A percentile compares a stretch with the other conserved stretches of the same genome.
Conservation (phyloP, 2,329 filamentous ascomycete species). For the Colletotrichum falcatum region DNA sequence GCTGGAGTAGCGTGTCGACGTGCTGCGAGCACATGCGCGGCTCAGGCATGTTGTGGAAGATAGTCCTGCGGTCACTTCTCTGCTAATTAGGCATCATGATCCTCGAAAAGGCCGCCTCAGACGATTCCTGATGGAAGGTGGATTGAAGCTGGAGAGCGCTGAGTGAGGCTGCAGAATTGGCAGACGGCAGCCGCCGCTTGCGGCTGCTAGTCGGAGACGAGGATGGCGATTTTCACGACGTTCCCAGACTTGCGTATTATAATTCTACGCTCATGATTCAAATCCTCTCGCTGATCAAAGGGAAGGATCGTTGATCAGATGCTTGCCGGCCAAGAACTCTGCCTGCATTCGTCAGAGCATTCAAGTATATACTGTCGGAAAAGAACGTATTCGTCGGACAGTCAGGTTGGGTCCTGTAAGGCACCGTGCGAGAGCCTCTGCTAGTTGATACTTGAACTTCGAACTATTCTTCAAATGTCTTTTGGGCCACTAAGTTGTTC, state of each 20-base stretch:
- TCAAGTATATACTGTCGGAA: slow-evolving; percentile 26
- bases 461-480: background rate
- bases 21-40: slow-evolving; percentile 61
- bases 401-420: background rate
- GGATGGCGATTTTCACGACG: background rate
- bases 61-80: slow-evolving; percentile 54
- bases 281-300: background rate
- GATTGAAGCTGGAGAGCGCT: slow-evolving; percentile 12
- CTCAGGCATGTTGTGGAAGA: slow-evolving; percentile 54
- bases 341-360: slow-evolving; percentile 13
- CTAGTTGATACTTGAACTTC: background rate
- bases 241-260: too few species aligned
- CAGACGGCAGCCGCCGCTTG: background rate
- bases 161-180: slow-evolving; percentile 29
- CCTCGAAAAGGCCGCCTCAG: slow-evolving; percentile 50
- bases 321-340: slow-evolving; percentile 4
- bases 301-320: background rate
- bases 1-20: slow-evolving; percentile 63
- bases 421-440: background rate
- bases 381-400: slow-evolving; percentile 31
- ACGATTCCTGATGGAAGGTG: background rate
- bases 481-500: slow-evolving; percentile 30
- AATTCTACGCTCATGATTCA: background rate
- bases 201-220: background rate
- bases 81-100: slow-evolving; percentile 61